These are phyloP conservation scores for Neltuma alba DNA, from an alignment of 306 rosid genomes.

Conservation along the genomic window DNA sequence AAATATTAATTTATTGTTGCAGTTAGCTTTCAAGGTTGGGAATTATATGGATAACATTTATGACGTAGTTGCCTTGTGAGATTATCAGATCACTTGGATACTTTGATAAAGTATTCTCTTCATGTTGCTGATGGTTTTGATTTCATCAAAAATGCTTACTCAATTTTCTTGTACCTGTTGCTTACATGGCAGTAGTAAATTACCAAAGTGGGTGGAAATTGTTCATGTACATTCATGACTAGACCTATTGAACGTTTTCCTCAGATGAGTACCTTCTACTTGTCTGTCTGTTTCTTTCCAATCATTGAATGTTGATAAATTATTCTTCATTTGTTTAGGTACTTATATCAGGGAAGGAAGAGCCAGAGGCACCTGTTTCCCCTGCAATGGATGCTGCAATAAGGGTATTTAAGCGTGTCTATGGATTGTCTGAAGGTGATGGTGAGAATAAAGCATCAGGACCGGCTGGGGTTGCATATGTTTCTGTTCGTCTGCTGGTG, in stretches of 20 bases:
- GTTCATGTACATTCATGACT: not conserved
- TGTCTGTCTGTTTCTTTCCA: constrained; percentile 14
- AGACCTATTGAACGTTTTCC: not conserved
- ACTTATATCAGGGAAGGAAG: constrained; percentile 90
- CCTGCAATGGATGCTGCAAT: constrained; percentile 97
- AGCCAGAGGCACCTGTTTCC: constrained; percentile 70
- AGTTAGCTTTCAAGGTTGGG: not conserved
- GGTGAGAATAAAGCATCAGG: constrained; percentile 48
- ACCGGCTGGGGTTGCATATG: constrained; percentile 56
- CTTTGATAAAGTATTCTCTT: not conserved
- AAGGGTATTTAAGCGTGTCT: constrained; percentile 78
- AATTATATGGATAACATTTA: not conserved
- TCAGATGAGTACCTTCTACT: not conserved
- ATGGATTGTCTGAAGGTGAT: constrained; percentile 76
- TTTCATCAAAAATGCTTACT: constrained; percentile 12
- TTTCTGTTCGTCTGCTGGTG: constrained; percentile 80
- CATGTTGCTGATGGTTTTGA: constrained; percentile 12
- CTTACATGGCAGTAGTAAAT: constrained; percentile 15
- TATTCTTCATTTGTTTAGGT: constrained; percentile 54
- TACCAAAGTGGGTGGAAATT: constrained; percentile 6
- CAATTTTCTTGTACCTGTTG: not conserved
- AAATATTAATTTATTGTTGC: not conserved
- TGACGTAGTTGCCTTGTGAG: not conserved
- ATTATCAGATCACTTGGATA: constrained; percentile 12
- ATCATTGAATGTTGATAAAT: constrained; percentile 17